Percentiles rank a stretch among this genome's conserved stretches.
These are phyloP conservation scores for Hymenochaete sp. DNA, from an alignment of 1,284 basidiomycete species.

Conservation along the genomic window DNA sequence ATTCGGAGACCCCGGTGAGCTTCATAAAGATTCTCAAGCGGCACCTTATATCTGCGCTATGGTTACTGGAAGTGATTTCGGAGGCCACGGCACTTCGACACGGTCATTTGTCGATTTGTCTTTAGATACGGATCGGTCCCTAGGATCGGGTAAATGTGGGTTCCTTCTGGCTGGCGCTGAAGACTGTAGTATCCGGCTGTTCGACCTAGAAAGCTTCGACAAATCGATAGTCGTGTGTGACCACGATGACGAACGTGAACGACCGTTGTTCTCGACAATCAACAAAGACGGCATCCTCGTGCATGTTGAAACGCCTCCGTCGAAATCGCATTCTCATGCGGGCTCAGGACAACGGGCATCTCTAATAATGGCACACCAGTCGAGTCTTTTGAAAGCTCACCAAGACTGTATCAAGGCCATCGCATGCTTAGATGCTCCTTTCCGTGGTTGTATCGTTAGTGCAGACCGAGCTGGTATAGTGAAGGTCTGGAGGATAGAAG, in stretches of 20 bases:
- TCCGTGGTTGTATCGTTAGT: slow-evolving; percentile 78
- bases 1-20: neutral
- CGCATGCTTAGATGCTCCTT: slow-evolving; percentile 77
- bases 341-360: slow-evolving; percentile 67
- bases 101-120: slow-evolving; percentile 45
- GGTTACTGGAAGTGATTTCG: slow-evolving; percentile 63
- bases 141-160: slow-evolving; percentile 35
- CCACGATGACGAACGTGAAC: slow-evolving; percentile 57
- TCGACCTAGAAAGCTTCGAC: slow-evolving; percentile 71
- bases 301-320: slow-evolving; percentile 58
- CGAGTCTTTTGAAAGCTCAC: slow-evolving; percentile 68
- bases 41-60: slow-evolving; percentile 57
- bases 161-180: slow-evolving; percentile 73
- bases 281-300: no score
- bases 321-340: slow-evolving; percentile 38
- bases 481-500: slow-evolving; percentile 75
- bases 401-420: slow-evolving; percentile 79
- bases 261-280: slow-evolving; percentile 58
- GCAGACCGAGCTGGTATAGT: slow-evolving; percentile 75
- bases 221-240: slow-evolving; percentile 68
- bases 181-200: slow-evolving; percentile 72
- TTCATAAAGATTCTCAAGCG: slow-evolving; percentile 30
- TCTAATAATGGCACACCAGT: slow-evolving; percentile 71
- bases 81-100: slow-evolving; percentile 48
- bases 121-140: slow-evolving; percentile 24